Evolutionary conservation across 768 basidiomycete species (phyloP).

Genomic region (Podaxis mareebaensis): DNA sequence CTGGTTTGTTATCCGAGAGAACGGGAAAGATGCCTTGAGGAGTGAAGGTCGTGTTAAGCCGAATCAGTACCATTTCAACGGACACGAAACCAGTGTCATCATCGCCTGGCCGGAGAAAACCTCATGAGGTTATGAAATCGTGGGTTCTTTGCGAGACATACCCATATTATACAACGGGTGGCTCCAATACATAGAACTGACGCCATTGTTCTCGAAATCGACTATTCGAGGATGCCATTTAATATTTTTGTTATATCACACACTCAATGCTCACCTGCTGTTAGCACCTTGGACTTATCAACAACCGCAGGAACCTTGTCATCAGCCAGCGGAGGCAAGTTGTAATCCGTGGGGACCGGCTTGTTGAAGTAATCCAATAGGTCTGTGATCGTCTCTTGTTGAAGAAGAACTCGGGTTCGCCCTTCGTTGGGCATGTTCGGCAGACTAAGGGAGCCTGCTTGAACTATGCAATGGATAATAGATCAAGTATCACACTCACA

Average conservation of each 20-base stretch:
- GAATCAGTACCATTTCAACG: slow-evolving; percentile 35
- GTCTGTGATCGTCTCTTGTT: slow-evolving; percentile 27
- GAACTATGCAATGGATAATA: background rate
- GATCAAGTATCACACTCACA: slow-evolving; percentile 27
- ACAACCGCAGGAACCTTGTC: slow-evolving; percentile 21
- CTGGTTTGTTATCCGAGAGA: slow-evolving; percentile 22
- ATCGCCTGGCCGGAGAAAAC: slow-evolving; percentile 19
- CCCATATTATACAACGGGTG: slow-evolving; percentile 25
- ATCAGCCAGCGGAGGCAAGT: background rate
- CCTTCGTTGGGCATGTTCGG: background rate
- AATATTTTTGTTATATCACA: background rate
- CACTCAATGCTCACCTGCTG: slow-evolving; percentile 19
- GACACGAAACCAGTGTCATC: slow-evolving; percentile 34
- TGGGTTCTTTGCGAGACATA: slow-evolving; percentile 6
- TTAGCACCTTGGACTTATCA: slow-evolving; percentile 23
- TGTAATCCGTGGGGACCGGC: slow-evolving; percentile 24
- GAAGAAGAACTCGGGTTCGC: slow-evolving; percentile 36
- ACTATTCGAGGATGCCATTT: slow-evolving; percentile 21
- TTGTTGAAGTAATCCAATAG: slow-evolving; percentile 34
- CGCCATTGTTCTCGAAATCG: slow-evolving; percentile 34
- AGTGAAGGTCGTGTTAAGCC: slow-evolving; percentile 35
- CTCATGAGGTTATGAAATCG: background rate
- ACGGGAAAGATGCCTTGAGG: slow-evolving; percentile 31
- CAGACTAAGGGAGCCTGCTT: slow-evolving; percentile 4
- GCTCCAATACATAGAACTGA: slow-evolving; percentile 30